Evolutionary conservation across 2,329 filamentous ascomycete genomes (phyloP), one percentile per base, ranked within the genome.

Genomic region (Fonsecaea monophora): DNA sequence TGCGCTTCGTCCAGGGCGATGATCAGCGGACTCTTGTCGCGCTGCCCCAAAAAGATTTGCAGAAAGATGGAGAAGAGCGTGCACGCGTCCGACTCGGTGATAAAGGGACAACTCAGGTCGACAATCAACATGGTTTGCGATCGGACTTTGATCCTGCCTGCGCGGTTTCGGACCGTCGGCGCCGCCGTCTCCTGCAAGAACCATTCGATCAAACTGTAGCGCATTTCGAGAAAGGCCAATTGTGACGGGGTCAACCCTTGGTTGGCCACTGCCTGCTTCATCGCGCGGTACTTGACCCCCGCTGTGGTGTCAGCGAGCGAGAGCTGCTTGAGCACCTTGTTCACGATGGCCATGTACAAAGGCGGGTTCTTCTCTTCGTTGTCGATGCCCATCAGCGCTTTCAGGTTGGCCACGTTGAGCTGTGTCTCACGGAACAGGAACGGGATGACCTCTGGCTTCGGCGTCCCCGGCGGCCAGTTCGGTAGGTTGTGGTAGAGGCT

Each of bases 1-100:
- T 94, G 91, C 0, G 91, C 91, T 74, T 95, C 90, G 68, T 94
- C 91, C 0, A 94, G 80, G 0, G 89, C 90, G 13, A 94, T 77
- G 48, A 92, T 81, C 4, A 87, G 83, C 0, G 89, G 86, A 0
- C 82, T 72, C 0, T 74, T 75, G 0, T 71, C 68, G 0, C 82
- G 76, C 53, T 86, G 81, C 64, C 89, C 85, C 0, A 92, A 76
- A 72, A 92, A 92, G 0, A 91, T 77, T 1, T 82, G 82, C 1
- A 94, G 80, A 21, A 86, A 89, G 48, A 92, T 89, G 64, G 90
- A 88, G 76, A 94, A 94, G 0, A 94, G 79, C 0, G 85, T 81
- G 72, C 90, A 94, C 0, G 90, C 90, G 38, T 85, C 86, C 21
- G 87, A 84, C 0, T 86, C 76, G 0, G 88, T 88, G 4, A 93